A percentile compares a stretch with the other conserved stretches of the same genome.
phyloP scores from a whole-genome alignment of 1,139 yeast species.

The Hansenula sp. region DNA sequence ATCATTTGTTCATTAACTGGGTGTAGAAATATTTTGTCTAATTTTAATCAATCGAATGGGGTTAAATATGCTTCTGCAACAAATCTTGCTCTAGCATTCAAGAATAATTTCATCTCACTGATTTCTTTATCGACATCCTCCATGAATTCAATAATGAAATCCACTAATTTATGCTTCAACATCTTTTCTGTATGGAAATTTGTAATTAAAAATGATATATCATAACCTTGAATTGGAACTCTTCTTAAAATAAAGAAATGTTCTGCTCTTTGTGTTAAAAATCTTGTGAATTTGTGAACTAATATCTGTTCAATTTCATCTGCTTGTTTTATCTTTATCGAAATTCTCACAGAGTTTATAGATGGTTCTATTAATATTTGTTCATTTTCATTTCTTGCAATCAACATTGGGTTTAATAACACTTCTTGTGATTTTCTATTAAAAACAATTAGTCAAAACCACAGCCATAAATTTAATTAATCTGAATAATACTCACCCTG shows the following conservation, averaged over 20 bases:
- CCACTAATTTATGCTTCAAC: constrained; percentile 93
- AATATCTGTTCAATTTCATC: constrained; percentile 94
- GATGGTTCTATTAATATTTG: constrained; percentile 90
- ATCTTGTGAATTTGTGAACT: constrained; percentile 91
- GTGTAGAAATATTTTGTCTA: too few species aligned
- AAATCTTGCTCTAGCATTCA: constrained; percentile 96
- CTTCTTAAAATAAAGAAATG: constrained; percentile 88
- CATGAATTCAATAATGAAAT: constrained; percentile 96
- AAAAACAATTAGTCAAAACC: too few species aligned
- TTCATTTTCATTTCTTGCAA: constrained; percentile 93
- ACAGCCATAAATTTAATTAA: too few species aligned
- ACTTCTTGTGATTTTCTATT: constrained; percentile 74
- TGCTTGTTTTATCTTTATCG: constrained; percentile 91
- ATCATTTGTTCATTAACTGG: too few species aligned
- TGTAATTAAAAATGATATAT: constrained; percentile 88
- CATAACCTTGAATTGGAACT: constrained; percentile 86
- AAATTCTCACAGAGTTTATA: constrained; percentile 83
- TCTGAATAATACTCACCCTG: constrained; percentile 35
- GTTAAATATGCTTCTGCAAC: constrained; percentile 93
- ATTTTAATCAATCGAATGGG: constrained; percentile 48
- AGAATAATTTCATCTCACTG: constrained; percentile 94
- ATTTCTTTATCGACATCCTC: constrained; percentile 98
- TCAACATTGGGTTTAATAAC: constrained; percentile 80
- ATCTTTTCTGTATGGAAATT: constrained; percentile 93
- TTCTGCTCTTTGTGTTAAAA: constrained; percentile 93